Base-by-base conservation (phyloP, 1,284 basidiomycete genomes). In the Crucibulum parvulum region DNA sequence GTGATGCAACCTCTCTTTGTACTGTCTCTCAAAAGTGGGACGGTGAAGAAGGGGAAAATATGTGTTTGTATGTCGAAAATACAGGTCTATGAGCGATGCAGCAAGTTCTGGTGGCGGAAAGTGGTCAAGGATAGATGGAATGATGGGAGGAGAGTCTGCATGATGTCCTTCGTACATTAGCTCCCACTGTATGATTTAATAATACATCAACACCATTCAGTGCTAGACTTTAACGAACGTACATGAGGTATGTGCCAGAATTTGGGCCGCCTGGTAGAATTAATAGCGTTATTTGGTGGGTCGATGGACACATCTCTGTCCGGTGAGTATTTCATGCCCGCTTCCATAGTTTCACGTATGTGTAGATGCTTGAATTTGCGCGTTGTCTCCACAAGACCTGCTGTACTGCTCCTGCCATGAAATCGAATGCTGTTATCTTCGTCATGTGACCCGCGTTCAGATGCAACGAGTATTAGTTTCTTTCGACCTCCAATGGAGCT, bases 41-140 rank as follows among this genome's bases (percentile, higher is more conserved):
- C 82, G 82, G 69, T 94, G 92, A 43, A 94, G 77, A 11, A 94
- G 75, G 6, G 90, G 89, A 56, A 86, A 77, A 50, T 84, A 78
- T 11, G 71, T 65, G 69, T 93, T 91, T 56, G 81, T 70, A 62
- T 87, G 78, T 4, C 72, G 66, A 66, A 94, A 94, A 71, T 87
- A 93, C n/a, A 87, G 74, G 37, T 86, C 78, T 64, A 94, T 84
- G 34, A 95, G 79, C 4, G 69, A 69, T 7, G 75, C 69, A 5
- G 84, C 82, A 9, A 94, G 81, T 58, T 89, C 86, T 18, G 75
- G 70, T 1, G 87, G 81, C 13, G 90, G 90, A 62, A 90, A 87
- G 56, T 77, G 72, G 18, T 76, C 69, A 2, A 83, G 69, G 6
- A 87, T 68, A 46, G 72, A 72, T 37, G 70, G 66, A 58, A 84